Base-by-base conservation (phyloP, 192 early-diverging fungal genomes). In the Rhizophagus clarus region DNA sequence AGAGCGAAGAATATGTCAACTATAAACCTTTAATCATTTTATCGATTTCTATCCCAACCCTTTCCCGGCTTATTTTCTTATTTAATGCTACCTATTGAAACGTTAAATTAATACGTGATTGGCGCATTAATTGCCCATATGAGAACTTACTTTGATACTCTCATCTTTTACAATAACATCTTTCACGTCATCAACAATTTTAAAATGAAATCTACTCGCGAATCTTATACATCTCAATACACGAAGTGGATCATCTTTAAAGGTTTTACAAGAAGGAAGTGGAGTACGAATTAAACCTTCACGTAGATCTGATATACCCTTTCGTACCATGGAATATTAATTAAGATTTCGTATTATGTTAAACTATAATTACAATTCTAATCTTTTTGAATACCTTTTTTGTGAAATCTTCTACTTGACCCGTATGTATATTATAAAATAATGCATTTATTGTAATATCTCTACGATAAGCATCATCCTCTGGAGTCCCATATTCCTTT, bases 391-490 rank as follows among this genome's bases (percentile, higher is more conserved):
- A 12, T 45, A 88, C 87, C 64, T 84, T 80, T 15, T 87, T 85
- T 3, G 95, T 97, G 74, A 92, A 96, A 83, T 98, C 97, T 86
- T 98, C 97, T 10, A 98, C 93, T 42, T 83, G 9, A 1, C 83
- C 73, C 0, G 95, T 95, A 76, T 95, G 92, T 15, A 99, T 89
- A 84, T 99, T 99, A 87, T 97, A 99, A 74, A 99, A 98, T 66
- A 99, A 87, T 17, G 97, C 92, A 80, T 99, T 99, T 83, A 99
- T 97, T 29, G 98, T 99, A 15, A 93, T 96, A 83, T 99, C 98
- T n/a, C 98, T 89, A 0, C 98, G 92, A 67, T 90, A 83, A 8
- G 98, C 97, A 81, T 99, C 98, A 77, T 99, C 93, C 15, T 81
- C 67, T 0, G 98, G 97, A 15, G 97, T 96, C 28, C 97, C 98